phyloP scores from a whole-genome alignment of 768 basidiomycete species.

The Multifurca ochricompacta region DNA sequence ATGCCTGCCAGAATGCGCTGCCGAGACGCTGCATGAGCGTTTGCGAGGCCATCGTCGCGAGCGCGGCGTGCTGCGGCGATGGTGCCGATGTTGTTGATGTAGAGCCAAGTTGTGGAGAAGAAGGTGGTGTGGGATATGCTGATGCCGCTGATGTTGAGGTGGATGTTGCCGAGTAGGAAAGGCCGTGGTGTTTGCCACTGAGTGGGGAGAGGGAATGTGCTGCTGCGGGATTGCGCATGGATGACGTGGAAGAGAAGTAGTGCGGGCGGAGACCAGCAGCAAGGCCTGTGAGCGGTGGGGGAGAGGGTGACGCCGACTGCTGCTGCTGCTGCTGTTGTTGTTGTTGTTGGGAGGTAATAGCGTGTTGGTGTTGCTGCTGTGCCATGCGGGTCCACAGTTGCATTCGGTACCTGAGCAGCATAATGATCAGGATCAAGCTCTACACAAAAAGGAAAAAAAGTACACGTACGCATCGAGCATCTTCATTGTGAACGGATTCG shows the following conservation, averaged over 20 bases:
- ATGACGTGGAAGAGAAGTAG: slow-evolving; percentile 30
- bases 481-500: slow-evolving; percentile 83
- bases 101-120: slow-evolving; percentile 32
- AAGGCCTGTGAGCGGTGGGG: slow-evolving; percentile 24
- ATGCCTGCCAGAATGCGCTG: slow-evolving; percentile 83
- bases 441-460: slow-evolving; percentile 9
- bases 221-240: slow-evolving; percentile 10
- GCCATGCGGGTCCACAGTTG: slow-evolving; percentile 92
- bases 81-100: slow-evolving; percentile 31
- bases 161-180: not conserved
- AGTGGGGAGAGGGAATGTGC: slow-evolving; percentile 29
- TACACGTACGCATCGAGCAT: slow-evolving; percentile 64
- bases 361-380: slow-evolving; percentile 50
- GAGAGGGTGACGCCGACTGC: slow-evolving; percentile 18
- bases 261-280: slow-evolving; percentile 32
- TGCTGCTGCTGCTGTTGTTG: too few species aligned
- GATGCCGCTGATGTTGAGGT: slow-evolving; percentile 22
- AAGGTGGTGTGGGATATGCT: slow-evolving; percentile 38
- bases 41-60: slow-evolving; percentile 72
- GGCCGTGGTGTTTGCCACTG: slow-evolving; percentile 36
- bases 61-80: slow-evolving; percentile 38
- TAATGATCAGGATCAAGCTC: slow-evolving; percentile 9
- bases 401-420: slow-evolving; percentile 57
- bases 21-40: slow-evolving; percentile 67
- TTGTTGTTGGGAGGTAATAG: slow-evolving; percentile 33